Evolutionary conservation across 169 alveolate genomes (phyloP), one percentile per base, ranked within the genome.

Genomic region (Cryptosporidium canis): DNA sequence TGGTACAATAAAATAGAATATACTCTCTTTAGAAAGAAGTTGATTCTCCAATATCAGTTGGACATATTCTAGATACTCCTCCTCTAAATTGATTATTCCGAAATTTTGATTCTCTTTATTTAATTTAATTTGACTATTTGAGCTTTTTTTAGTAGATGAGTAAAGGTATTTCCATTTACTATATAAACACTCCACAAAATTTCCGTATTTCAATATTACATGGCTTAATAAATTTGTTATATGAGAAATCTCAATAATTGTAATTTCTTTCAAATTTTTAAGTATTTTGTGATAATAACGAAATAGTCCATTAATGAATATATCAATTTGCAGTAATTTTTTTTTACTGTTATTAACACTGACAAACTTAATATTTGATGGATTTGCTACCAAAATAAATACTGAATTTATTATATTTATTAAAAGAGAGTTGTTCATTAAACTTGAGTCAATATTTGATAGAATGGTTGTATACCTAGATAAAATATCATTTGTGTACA

Each of bases 141-240:
- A 1, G 24, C 33, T 51, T 29, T 51, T 71, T 12, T 37, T 29
- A 51, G 21, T 18, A 1, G 58, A 8, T 35, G 87, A 77, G 44
- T 77, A 58, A 2, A 77, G 39, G 16, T 55, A 53, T 37, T 77
- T 77, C 87, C 87, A 77, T 35, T 58, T 58, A 27, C n/a, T 77
- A 39, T 58, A 77, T 35, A 77, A 16, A 53, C 8, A 21, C 21
- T 77, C 87, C 5, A 77, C 66, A 58, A 55, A 77, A 44, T 35
- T 53, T 2, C 87, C 87, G 39, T 77, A 61, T 7, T 61, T 77
- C n/a, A 77, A 77, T 24, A 48, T 41, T 24, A 56, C 41, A 27
- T 77, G 72, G 37, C 67, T 56, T 18, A 77, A 43, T 39, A 63
- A 27, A 21, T 55, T 39, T 0, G 41, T 29, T 27, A 77, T 58